Percentiles rank a stretch among this genome's conserved stretches.
These are phyloP conservation scores for Trebouxia sp. DNA, from an alignment of 139 green algal species.

Conservation along the genomic window DNA sequence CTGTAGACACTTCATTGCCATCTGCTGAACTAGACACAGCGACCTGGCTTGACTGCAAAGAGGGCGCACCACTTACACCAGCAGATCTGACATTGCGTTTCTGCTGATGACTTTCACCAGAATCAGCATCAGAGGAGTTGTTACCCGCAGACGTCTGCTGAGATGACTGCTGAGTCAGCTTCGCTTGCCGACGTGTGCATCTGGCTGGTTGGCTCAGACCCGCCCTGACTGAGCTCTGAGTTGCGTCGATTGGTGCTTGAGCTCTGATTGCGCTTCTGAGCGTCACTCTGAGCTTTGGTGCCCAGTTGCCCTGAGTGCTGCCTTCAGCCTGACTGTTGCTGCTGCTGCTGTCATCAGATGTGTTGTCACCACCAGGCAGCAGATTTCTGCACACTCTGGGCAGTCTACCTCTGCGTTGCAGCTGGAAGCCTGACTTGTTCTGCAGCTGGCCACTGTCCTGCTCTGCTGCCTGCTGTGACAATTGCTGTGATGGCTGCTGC, in stretches of 20 bases:
- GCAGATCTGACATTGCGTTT: background rate
- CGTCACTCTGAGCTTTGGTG: background rate
- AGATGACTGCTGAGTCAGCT: background rate
- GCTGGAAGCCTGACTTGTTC: conserved; percentile 2
- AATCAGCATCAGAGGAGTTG: background rate
- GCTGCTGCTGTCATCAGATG: background rate
- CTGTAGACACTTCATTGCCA: too few species aligned
- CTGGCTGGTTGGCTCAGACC: background rate
- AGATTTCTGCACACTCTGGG: conserved; percentile 1
- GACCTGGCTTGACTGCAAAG: background rate
- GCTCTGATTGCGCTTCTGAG: background rate
- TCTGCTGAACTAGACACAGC: background rate
- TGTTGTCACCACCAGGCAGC: background rate
- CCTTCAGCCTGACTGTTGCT: background rate
- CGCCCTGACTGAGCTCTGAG: too few species aligned
- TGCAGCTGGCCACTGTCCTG: background rate
- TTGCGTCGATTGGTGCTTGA: too few species aligned
- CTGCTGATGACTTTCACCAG: background rate
- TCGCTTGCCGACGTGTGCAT: background rate
- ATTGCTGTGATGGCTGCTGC: background rate
- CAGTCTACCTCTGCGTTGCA: background rate
- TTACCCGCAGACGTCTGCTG: background rate
- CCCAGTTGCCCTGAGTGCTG: background rate
- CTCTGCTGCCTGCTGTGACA: background rate
- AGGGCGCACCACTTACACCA: background rate